Conservation (phyloP, 257 asterid species). For the Penstemon barbatus region DNA sequence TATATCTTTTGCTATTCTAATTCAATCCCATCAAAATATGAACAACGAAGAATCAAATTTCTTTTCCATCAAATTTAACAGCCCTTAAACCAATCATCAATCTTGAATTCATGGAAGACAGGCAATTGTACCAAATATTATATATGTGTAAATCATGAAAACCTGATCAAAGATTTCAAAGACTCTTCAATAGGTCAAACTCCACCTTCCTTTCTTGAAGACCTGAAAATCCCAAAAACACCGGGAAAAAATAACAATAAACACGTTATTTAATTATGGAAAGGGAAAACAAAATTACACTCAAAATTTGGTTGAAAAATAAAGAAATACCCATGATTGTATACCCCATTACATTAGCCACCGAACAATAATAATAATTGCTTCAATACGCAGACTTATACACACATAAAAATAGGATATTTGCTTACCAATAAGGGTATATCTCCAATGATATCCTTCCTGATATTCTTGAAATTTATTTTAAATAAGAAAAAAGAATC, state of each 20-base stretch:
- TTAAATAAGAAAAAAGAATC: no score
- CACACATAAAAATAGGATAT: constrained; percentile 36
- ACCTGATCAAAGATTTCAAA: constrained; percentile 12
- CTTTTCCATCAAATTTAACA: constrained; percentile 35
- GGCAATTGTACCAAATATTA: not conserved
- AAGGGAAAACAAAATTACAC: constrained; percentile 31
- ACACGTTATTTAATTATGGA: not conserved
- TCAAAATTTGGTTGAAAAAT: constrained; percentile 42
- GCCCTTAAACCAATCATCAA: constrained; percentile 2
- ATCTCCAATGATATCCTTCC: constrained; percentile 31
- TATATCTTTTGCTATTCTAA: no score
- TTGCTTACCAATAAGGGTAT: constrained; percentile 49
- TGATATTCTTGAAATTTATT: not conserved
- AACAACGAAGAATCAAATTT: constrained; percentile 40
- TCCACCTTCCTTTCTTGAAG: constrained; percentile 47
- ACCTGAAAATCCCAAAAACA: constrained; percentile 42
- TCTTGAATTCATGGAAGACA: constrained; percentile 26
- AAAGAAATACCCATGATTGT: constrained; percentile 51
- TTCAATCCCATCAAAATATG: constrained; percentile 41
- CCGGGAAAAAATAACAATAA: no score
- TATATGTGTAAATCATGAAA: constrained; percentile 27
- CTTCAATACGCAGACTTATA: constrained; percentile 17
- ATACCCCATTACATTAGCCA: constrained; percentile 4
- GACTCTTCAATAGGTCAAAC: constrained; percentile 58
- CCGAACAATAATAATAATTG: constrained; percentile 44